Base-by-base conservation (phyloP, 2,329 filamentous ascomycete species). In the Aspergillus sp. region DNA sequence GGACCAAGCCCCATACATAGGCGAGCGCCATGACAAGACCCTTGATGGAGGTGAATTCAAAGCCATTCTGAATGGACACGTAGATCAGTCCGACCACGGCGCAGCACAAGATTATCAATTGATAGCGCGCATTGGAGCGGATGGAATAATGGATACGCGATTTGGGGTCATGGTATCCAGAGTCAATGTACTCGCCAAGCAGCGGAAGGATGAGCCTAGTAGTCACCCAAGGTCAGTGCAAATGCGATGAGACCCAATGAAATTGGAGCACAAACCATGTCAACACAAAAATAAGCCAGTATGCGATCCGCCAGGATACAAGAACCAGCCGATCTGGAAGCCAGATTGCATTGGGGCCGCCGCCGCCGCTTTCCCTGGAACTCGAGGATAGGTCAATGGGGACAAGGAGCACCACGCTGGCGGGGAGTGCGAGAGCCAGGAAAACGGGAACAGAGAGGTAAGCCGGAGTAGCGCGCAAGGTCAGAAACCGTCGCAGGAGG, bases 341-440 rank as follows among this genome's bases (percentile, higher is more conserved):
- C 85, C 88, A 95, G 52, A 98, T 83, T 20, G 88, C 91, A 46
- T 80, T 75, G 11, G 75, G 72, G 11, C 74, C 77, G 58, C 82
- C 80, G 39, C 82, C 78, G 58, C 82, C 80, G 39, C 82, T 78
- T 31, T 78, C 78, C 29, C 77, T 73, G 14, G 84, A 80, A 53
- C 76, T 89, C 5, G 88, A 94, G 1, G 89, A 88, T 44, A 98
- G 77, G 60, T 98, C 91, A 58, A 98, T 93, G 4, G 91, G 91
- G 5, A 98, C 86, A 14, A 98, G 75, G 15, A 98, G 69, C 15
- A 96, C 77, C 51, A 93, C 89, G 58, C 83, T 88, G 29, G 86
- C 85, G 8, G 91, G 93, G 4, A 98, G 75, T 53, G 85, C 88
- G 47, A 98, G 73, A n/a, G 89, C 86, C 45, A 98, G 82, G 66